Percentiles rank a stretch among this genome's conserved stretches.
Evolutionary conservation across 139 green algal species (phyloP).

Genomic region (Eudorina sp.): DNA sequence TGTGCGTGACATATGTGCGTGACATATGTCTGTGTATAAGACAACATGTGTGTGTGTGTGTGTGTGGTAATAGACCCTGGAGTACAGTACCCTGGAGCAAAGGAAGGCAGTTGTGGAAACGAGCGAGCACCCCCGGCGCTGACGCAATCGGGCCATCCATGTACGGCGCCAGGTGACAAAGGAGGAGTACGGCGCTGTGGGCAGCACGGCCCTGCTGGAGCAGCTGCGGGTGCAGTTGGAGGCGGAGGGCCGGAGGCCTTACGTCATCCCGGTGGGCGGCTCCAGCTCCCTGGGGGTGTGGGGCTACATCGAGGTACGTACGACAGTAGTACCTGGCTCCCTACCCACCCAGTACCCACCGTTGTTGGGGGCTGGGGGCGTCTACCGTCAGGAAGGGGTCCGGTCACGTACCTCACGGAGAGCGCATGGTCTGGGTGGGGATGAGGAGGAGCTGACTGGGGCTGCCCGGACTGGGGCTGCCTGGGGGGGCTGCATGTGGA

Average conservation of each 20-base stretch:
- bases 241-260: conserved; percentile 81
- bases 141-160: neutral
- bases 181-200: conserved; percentile 85
- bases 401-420: no score
- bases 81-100: neutral
- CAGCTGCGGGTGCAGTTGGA: conserved; percentile 74
- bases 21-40: no score
- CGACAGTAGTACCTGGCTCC: no score
- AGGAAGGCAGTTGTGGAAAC: neutral
- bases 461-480: no score
- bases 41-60: neutral
- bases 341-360: no score
- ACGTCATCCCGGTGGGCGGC: conserved; percentile 93
- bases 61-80: neutral
- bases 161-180: conserved; percentile 83
- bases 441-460: no score
- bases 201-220: conserved; percentile 70
- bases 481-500: no score
- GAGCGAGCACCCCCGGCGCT: neutral
- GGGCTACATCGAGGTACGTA: conserved; percentile 86
- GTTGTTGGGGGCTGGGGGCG: no score
- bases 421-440: no score
- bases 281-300: conserved; percentile 88
- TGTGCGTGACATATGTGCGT: no score
- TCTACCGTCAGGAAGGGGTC: no score